Evolutionary conservation across 495 filamentous ascomycete genomes (phyloP).

Genomic region (Chaetomidium leptoderma): DNA sequence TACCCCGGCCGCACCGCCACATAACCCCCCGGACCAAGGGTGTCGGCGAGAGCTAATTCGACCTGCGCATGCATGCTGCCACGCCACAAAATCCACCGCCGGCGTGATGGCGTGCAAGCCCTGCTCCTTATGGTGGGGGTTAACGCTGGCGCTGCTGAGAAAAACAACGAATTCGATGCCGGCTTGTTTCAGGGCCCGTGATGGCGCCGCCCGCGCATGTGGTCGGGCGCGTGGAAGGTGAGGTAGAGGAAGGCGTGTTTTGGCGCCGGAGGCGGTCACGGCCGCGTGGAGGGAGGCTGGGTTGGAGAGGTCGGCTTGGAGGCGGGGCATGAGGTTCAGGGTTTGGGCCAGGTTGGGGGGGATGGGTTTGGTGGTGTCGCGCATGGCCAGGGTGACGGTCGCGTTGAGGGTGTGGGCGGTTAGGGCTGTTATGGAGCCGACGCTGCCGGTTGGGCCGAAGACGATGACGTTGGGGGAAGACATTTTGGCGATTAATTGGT

Average conservation of each 20-base stretch:
- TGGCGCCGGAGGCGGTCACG: constrained; percentile 18
- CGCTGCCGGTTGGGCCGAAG: constrained; percentile 24
- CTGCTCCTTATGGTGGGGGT: too few species aligned
- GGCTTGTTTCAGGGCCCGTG: constrained; percentile 15
- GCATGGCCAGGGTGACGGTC: constrained; percentile 19
- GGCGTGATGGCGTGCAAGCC: neutral
- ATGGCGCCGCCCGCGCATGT: constrained; percentile 6
- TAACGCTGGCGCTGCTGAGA: constrained; percentile 17
- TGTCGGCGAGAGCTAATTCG: constrained; percentile 18
- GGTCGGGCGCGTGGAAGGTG: neutral
- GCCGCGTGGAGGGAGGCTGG: constrained; percentile 14
- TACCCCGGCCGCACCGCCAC: constrained; percentile 13
- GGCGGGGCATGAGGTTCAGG: constrained; percentile 17
- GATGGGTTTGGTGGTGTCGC: constrained; percentile 19
- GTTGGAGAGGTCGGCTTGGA: constrained; percentile 22
- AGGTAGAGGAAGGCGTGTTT: constrained; percentile 23
- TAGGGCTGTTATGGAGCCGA: constrained; percentile 15
- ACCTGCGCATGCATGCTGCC: constrained; percentile 21
- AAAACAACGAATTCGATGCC: constrained; percentile 24
- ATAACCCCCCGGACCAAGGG: constrained; percentile 14
- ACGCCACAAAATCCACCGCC: constrained; percentile 5
- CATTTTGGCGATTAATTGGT: neutral
- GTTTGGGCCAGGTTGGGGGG: constrained; percentile 1
- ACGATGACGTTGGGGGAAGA: constrained; percentile 22
- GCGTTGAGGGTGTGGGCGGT: constrained; percentile 8